These are phyloP conservation scores for Boehmeria nivea DNA, from an alignment of 306 rosid species.

Conservation along the genomic window DNA sequence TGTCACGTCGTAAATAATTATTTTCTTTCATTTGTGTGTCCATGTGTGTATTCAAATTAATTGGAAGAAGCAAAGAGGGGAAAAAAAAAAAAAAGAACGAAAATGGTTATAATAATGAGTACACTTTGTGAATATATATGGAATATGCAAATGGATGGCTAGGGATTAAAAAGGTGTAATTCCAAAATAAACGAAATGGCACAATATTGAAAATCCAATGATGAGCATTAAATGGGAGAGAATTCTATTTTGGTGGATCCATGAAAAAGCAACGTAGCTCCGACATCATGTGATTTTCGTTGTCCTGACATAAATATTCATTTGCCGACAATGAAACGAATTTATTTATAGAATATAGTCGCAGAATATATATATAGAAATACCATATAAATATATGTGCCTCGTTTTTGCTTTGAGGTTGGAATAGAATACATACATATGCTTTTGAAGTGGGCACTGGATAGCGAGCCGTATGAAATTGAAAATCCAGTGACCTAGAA, in stretches of 20 bases:
- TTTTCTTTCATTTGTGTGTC: neutral
- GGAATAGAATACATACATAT: neutral
- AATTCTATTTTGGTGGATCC: neutral
- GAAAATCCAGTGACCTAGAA: constrained; percentile 5
- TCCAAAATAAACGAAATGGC: too few relatives aligned
- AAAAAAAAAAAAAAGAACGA: neutral
- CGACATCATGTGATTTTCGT: constrained; percentile 6
- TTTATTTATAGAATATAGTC: neutral
- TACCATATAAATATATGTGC: neutral
- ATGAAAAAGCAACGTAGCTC: neutral
- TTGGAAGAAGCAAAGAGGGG: neutral
- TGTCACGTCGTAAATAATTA: neutral
- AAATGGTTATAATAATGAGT: neutral
- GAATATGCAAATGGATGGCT: neutral
- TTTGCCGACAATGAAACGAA: constrained; percentile 23
- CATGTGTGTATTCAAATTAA: neutral
- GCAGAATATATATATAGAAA: too few relatives aligned
- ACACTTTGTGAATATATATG: neutral
- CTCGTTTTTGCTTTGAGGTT: constrained; percentile 1
- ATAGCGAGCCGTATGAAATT: neutral
- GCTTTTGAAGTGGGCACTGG: constrained; percentile 12
- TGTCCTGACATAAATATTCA: neutral
- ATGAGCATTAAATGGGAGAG: neutral
- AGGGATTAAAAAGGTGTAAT: neutral
- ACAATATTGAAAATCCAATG: constrained; percentile 1